Evolutionary conservation across 2,329 filamentous ascomycete species (phyloP).

Genomic region (Calonectria hongkongensis): DNA sequence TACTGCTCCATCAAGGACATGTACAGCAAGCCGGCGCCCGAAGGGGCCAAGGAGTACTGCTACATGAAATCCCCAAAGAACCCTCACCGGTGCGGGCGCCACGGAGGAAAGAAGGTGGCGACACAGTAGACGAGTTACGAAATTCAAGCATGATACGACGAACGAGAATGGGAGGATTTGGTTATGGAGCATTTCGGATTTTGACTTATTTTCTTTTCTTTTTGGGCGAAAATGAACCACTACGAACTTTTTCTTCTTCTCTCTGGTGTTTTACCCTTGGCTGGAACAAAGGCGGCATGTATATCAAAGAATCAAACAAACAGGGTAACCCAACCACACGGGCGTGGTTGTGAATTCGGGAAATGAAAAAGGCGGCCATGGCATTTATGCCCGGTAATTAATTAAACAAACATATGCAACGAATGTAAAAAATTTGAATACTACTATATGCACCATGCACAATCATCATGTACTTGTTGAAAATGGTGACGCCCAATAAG

Average conservation of each 20-base stretch:
- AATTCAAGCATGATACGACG: not conserved
- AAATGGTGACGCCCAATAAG: not conserved
- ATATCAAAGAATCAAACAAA: constrained; percentile 20
- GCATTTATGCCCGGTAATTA: constrained; percentile 29
- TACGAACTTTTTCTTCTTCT: not conserved
- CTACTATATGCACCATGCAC: too few relatives aligned
- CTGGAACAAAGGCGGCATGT: constrained; percentile 18
- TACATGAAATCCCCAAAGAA: constrained; percentile 77
- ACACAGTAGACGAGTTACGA: constrained; percentile 20
- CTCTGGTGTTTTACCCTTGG: constrained; percentile 7
- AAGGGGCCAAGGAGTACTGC: constrained; percentile 71
- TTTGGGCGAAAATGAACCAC: not conserved
- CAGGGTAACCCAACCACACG: not conserved
- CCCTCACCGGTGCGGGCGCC: constrained; percentile 74
- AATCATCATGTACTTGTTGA: not conserved
- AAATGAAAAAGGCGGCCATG: not conserved
- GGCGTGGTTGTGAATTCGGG: constrained; percentile 9
- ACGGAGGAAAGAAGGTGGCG: constrained; percentile 60
- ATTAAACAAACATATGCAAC: not conserved
- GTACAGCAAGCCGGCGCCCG: constrained; percentile 70
- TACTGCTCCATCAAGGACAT: constrained; percentile 77
- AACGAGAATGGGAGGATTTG: constrained; percentile 30
- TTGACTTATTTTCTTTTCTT: too few relatives aligned
- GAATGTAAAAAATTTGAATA: constrained; percentile 2
- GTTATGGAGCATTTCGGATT: not conserved